These are phyloP conservation scores for Fusarium anguioides DNA, from an alignment of 2,329 filamentous ascomycete genomes.

Conservation along the genomic window DNA sequence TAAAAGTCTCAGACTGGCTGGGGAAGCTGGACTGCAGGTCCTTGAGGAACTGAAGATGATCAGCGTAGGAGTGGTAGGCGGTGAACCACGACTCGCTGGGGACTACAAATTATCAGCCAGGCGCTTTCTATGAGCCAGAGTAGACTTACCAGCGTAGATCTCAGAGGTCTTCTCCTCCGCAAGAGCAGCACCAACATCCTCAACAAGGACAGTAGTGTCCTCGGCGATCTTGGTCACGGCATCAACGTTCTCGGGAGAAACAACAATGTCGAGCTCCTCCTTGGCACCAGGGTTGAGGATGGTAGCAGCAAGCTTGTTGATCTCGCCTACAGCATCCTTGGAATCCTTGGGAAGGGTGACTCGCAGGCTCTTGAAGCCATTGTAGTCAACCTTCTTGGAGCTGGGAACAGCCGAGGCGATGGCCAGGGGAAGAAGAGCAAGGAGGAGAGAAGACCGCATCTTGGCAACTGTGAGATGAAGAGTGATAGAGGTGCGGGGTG, in stretches of 20 bases:
- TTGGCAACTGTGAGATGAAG: conserved; percentile 10
- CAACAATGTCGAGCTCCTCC: conserved; percentile 27
- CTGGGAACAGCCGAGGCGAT: conserved; percentile 20
- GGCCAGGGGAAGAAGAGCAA: conserved; percentile 26
- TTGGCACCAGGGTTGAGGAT: conserved; percentile 28
- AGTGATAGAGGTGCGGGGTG: conserved; percentile 11
- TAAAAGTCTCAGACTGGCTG: conserved; percentile 22
- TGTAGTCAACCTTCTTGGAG: conserved; percentile 37
- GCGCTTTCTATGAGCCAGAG: neutral
- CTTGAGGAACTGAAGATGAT: conserved; percentile 28
- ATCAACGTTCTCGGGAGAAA: conserved; percentile 31
- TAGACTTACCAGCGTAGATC: conserved; percentile 21
- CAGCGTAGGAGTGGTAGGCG: conserved; percentile 30
- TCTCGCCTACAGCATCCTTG: conserved; percentile 7
- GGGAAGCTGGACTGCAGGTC: conserved; percentile 29
- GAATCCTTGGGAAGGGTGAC: conserved; percentile 25
- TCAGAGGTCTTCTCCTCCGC: conserved; percentile 19
- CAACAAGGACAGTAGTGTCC: conserved; percentile 26
- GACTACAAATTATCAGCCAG: neutral
- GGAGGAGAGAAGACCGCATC: conserved; percentile 17
- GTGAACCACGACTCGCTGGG: conserved; percentile 35
- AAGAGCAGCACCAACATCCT: conserved; percentile 31
- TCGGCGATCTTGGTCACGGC: conserved; percentile 24
- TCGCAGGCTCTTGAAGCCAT: conserved; percentile 36
- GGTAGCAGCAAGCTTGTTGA: conserved; percentile 31